Evolutionary conservation across 257 asterid genomes (phyloP), one percentile per base, ranked within the genome.

Genomic region (Scutellaria baicalensis): DNA sequence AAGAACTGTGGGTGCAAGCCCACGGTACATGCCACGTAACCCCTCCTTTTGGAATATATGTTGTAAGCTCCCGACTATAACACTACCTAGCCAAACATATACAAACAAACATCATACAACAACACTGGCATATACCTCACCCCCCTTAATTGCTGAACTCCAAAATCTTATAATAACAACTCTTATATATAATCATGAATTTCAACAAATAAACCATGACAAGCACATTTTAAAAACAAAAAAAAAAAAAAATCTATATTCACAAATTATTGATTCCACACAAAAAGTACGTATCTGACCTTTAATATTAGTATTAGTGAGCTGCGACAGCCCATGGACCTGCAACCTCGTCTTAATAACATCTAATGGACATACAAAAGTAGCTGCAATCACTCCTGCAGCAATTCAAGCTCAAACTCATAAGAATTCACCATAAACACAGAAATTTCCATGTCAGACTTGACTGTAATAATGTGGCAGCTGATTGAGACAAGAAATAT

Each of bases 281-380:
- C 55, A n/a, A 38, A 5, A 45, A 20, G 57, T 36, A 62, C 48
- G 20, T 36, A 23, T 11, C 83, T 70, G 75, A 89, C 99, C 99
- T 87, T 85, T 93, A 63, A 84, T 68, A 72, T 84, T 87, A 74
- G 92, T 77, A 77, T 68, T 81, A 56, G 85, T 68, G 47, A 91
- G 83, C 79, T 77, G 85, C 17, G 95, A 90, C 70, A 88, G 74
- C 69, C 99, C 99, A 73, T 89, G 96, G 69, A 93, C 99, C 80
- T 93, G 99, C 69, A 93, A 74, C 84, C 96, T 85, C 76, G 99
- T 93, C 92, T 93, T 93, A 60, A 93, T 93, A 82, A 93, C 97
- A 87, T 93, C 99, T 69, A 93, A 80, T 49, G 97, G 99, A 76
- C 99, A 93, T 45, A 93, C 96, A 86, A 93, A 93, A 13, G 96